A percentile compares a stretch with the other conserved stretches of the same genome.
phyloP scores from a whole-genome alignment of 1,284 basidiomycete genomes.

The Hymenochaete sp. region DNA sequence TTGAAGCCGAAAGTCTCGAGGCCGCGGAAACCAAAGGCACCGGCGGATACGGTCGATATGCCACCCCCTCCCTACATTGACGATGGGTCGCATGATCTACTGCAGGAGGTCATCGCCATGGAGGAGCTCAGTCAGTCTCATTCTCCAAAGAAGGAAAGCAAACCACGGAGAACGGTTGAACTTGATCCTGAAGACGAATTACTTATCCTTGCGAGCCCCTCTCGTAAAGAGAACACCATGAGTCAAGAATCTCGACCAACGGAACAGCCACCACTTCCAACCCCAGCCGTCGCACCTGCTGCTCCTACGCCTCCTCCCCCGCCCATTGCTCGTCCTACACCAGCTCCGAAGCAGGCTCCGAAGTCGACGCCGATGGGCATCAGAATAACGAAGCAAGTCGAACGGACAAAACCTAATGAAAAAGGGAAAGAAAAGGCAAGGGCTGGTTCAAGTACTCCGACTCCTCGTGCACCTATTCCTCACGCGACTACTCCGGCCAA shows the following conservation, averaged over 20 bases:
- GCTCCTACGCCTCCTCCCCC: slow-evolving; percentile 24
- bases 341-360: slow-evolving; percentile 7
- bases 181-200: slow-evolving; percentile 19
- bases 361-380: slow-evolving; percentile 3
- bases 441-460: slow-evolving; percentile 33
- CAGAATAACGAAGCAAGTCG: slow-evolving; percentile 3
- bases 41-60: slow-evolving; percentile 36
- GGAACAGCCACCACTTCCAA: slow-evolving; percentile 34
- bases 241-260: slow-evolving; percentile 5
- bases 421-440: slow-evolving; percentile 58
- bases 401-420: slow-evolving; percentile 26
- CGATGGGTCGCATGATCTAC: slow-evolving; percentile 66
- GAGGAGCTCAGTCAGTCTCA: slow-evolving; percentile 56
- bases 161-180: slow-evolving; percentile 13
- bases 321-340: slow-evolving; percentile 4
- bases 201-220: slow-evolving; percentile 23
- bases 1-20: slow-evolving; percentile 25
- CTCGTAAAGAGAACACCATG: background rate
- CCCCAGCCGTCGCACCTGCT: slow-evolving; percentile 56
- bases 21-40: slow-evolving; percentile 30
- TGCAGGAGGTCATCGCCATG: slow-evolving; percentile 74
- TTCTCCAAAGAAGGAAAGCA: slow-evolving; percentile 16
- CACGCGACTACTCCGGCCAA: slow-evolving; percentile 28
- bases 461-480: slow-evolving; percentile 17
- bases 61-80: slow-evolving; percentile 60